Conservation (phyloP, 1,284 basidiomycete species). For the Ustilago nuda region DNA sequence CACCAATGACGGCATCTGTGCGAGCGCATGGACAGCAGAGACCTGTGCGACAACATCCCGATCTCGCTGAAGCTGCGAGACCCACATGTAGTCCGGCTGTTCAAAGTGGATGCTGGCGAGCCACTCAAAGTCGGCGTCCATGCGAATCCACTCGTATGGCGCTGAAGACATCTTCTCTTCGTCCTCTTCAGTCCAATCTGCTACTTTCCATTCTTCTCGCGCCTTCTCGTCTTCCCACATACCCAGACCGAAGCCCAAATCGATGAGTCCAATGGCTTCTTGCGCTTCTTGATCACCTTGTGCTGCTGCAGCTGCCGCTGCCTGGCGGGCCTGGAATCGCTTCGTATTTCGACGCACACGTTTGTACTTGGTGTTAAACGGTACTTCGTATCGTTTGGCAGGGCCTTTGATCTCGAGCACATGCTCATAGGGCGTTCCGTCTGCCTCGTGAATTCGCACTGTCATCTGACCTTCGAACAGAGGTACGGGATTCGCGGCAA, state of each 20-base stretch:
- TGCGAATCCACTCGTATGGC: constrained; percentile 98
- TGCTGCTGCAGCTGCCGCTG: constrained; percentile 90
- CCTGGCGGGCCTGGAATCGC: constrained; percentile 91
- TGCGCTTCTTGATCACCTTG: constrained; percentile 78
- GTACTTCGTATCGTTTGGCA: constrained; percentile 93
- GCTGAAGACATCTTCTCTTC: constrained; percentile 85
- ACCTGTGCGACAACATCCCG: constrained; percentile 89
- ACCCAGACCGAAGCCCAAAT: constrained; percentile 93
- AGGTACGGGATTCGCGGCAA: constrained; percentile 71
- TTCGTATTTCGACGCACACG: constrained; percentile 93
- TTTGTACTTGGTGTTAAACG: constrained; percentile 99
- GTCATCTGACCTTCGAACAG: constrained; percentile 85
- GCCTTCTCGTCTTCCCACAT: constrained; percentile 86
- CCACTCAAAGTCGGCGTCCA: constrained; percentile 99
- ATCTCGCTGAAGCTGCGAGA: constrained; percentile 93
- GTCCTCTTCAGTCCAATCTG: constrained; percentile 98
- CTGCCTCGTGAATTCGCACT: constrained; percentile 97
- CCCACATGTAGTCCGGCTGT: constrained; percentile 99
- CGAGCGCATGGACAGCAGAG: constrained; percentile 72
- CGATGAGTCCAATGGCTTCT: constrained; percentile 91
- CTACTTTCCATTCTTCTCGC: constrained; percentile 86
- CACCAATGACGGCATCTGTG: constrained; percentile 84
- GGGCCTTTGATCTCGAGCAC: constrained; percentile 88
- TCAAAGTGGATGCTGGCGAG: constrained; percentile 90
- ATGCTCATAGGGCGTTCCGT: constrained; percentile 98